A percentile compares a stretch with the other conserved stretches of the same genome.
phyloP scores from a whole-genome alignment of 495 filamentous ascomycete genomes.

The Talaromyces wortmannii region DNA sequence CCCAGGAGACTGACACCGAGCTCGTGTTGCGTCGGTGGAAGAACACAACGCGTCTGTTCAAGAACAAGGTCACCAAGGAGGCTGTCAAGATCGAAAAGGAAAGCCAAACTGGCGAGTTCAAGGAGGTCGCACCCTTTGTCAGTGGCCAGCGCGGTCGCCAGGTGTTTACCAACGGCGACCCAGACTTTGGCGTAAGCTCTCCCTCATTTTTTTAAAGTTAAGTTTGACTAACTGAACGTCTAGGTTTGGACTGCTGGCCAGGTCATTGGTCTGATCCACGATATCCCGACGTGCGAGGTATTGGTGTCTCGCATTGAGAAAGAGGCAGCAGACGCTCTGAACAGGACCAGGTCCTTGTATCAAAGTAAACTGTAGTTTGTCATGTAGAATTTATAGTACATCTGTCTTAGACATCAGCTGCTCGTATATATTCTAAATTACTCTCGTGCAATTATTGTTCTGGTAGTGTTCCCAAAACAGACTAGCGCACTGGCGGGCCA shows the following conservation, averaged over 20 bases:
- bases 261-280: conserved; percentile 63
- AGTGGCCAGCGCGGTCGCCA: conserved; percentile 87
- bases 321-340: conserved; percentile 51
- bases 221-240: conserved; percentile 4
- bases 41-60: conserved; percentile 84
- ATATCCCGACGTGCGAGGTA: conserved; percentile 57
- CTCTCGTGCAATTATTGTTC: neutral
- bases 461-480: neutral
- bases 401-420: too few species aligned
- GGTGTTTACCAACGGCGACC: conserved; percentile 89
- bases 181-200: conserved; percentile 66
- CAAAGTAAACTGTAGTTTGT: too few species aligned
- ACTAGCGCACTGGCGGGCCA: neutral
- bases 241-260: conserved; percentile 68
- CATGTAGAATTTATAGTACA: too few species aligned
- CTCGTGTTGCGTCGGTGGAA: conserved; percentile 85
- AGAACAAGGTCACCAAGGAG: conserved; percentile 79
- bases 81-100: conserved; percentile 77
- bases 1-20: conserved; percentile 85
- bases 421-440: too few species aligned
- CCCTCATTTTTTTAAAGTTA: neutral
- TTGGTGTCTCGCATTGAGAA: conserved; percentile 54
- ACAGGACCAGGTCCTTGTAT: conserved; percentile 30
- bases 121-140: conserved; percentile 82
- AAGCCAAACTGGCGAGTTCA: conserved; percentile 82